Base-by-base conservation (phyloP, 1,284 basidiomycete genomes). In the Apiotrichum sp. region DNA sequence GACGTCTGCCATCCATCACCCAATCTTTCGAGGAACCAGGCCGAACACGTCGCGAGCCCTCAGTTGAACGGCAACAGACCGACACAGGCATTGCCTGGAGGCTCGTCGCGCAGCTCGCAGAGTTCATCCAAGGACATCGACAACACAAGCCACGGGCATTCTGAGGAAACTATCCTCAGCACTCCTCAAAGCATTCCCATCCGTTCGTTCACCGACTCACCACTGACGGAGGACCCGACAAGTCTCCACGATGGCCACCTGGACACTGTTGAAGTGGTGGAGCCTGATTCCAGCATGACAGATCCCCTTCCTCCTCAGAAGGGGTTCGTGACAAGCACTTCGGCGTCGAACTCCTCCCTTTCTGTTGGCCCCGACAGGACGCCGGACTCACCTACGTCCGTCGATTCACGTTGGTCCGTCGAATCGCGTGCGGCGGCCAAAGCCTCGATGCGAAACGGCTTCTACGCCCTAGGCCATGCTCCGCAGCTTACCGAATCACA, bases 391-490 rank as follows among this genome's bases (percentile, higher is more conserved):
- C 53, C 55, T 0, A 46, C 44, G 9, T 55, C 55, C 14, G 11
- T 45, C n/a, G 52, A 57, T 13, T 55, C 56, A 11, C 50, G 50
- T 10, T 52, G 45, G 46, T 54, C 54, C 0, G 38, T 54, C 22
- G 58, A 59, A 11, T 55, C 55, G 33, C 52, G 52, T 2, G 39
- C 22, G 6, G 52, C 51, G 11, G 47, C 47, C 32, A 53, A 54
- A 16, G 14, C 52, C 3, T 35, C 48, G 2, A n/a, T 38, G 14
- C 50, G 55, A 4, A 47, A 46, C 34, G 53, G 46, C 14, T 57
- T 60, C 52, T 60, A 60, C 32, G 58, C 55, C 0, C 49, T 60
- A 3, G 58, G 58, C 38, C 58, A 60, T 42, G 53, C 55, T 2
- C 58, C 58, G 3, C 36, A 49, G 36, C 43, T 60, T 9, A 57